Evolutionary conservation across 495 filamentous ascomycete genomes (phyloP), one percentile per base, ranked within the genome.

Genomic region (Margaritispora aquatica): DNA sequence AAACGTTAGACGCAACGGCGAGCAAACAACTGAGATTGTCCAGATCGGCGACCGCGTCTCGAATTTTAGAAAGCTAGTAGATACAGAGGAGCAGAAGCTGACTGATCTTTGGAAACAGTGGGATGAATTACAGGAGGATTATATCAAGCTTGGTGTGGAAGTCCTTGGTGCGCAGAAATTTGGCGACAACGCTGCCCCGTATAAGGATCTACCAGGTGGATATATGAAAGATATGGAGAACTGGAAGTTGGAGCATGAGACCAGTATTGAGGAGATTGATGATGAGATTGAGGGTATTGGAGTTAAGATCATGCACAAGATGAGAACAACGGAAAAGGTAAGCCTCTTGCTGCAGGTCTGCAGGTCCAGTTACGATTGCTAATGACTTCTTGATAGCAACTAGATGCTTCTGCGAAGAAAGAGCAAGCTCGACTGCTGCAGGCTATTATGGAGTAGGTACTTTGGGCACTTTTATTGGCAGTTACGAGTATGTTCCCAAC

Each of bases 251-350:
- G 51, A 67, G 31, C 56, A 61, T 44, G 36, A 38, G 4, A 11
- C 55, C 10, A 24, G 21, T 24, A 22, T 59, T 23, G 7, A 41
- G n/a, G 55, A 62, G 59, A 58, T 66, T 17, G 62, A 68, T 46
- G 36, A 47, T 13, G 64, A 71, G 20, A 55, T 72, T 26, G 51
- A 26, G 5, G 51, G 22, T 13, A 34, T 70, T 29, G 63, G 63
- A 55, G 31, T 19, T 7, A 59, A 68, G 31, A 60, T 58, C 57
- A 59, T 65, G 49, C 34, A 52, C 21, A 68, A 68, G 20, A 62
- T 70, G 56, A 61, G 60, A n/a, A 63, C 63, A 55, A 63, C 68
- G 13, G 64, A 65, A 48, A 70, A 52, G 52, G 54, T 69, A 47
- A 22, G 63, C 22, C 58, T 8, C 10, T 22, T n/a, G 20, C 24